These are phyloP conservation scores for Davidsoniella neocaledoniae DNA, from an alignment of 2,329 filamentous ascomycete genomes.

Conservation along the genomic window DNA sequence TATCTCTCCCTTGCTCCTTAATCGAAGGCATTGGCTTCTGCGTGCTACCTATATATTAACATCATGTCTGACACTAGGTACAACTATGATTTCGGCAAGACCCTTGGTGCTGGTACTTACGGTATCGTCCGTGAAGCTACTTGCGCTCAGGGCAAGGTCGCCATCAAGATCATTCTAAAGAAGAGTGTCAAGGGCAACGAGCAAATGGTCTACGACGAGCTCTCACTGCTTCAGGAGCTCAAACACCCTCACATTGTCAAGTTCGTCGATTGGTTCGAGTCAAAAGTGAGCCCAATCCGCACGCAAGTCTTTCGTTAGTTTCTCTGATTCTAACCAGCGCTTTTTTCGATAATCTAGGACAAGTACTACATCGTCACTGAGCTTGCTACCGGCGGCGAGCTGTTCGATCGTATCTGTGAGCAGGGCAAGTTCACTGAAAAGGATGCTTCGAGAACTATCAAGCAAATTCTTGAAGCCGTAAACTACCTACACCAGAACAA, in stretches of 20 bases:
- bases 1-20: background rate
- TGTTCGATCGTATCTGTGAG: conserved; percentile 97
- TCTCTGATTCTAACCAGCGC: background rate
- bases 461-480: conserved; percentile 79
- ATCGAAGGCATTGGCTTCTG: conserved; percentile 13
- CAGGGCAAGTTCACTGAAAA: conserved; percentile 98
- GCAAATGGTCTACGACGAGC: conserved; percentile 95
- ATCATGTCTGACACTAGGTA: conserved; percentile 34
- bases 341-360: conserved; percentile 40
- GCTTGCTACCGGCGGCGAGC: conserved; percentile 83
- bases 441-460: conserved; percentile 89
- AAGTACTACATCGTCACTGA: conserved; percentile 99
- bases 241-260: conserved; percentile 91
- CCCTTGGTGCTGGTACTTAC: conserved; percentile 91
- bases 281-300: conserved; percentile 46
- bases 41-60: conserved; percentile 10
- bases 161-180: conserved; percentile 98
- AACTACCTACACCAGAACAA: conserved; percentile 89
- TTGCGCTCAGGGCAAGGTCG: conserved; percentile 65
- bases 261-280: conserved; percentile 99
- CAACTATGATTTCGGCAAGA: conserved; percentile 83
- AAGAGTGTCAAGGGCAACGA: conserved; percentile 98
- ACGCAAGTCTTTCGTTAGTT: background rate
- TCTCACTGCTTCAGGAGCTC: conserved; percentile 80
- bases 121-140: conserved; percentile 95